Percentiles rank a stretch among this genome's conserved stretches.
These are phyloP conservation scores for Exophiala phaeomuriformis DNA, from an alignment of 2,329 filamentous ascomycete genomes.

Conservation along the genomic window DNA sequence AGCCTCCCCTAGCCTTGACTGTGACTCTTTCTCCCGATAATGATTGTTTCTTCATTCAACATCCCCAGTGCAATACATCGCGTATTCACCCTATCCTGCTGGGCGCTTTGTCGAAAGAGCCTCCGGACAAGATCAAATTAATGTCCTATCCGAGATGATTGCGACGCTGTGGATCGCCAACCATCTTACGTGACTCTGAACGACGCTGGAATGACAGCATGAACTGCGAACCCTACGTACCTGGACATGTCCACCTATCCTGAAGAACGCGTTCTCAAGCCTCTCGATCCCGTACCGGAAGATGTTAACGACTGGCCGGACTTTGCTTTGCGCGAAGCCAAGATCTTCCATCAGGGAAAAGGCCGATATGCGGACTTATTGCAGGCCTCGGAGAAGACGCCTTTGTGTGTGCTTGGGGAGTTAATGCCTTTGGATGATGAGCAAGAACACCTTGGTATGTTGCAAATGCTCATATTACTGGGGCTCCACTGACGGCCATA, in stretches of 20 bases:
- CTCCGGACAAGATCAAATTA: neutral
- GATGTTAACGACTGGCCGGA: constrained; percentile 54
- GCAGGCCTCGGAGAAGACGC: constrained; percentile 47
- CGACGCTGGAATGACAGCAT: constrained; percentile 15
- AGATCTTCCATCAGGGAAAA: constrained; percentile 45
- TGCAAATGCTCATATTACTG: constrained; percentile 4
- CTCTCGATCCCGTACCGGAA: constrained; percentile 38
- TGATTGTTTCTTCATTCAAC: neutral
- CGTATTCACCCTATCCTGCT: neutral
- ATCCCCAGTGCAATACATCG: neutral
- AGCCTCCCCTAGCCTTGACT: constrained; percentile 5
- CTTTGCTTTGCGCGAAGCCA: constrained; percentile 50
- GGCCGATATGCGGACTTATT: constrained; percentile 49
- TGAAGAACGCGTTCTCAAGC: constrained; percentile 39
- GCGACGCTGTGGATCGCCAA: neutral
- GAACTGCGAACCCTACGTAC: constrained; percentile 5
- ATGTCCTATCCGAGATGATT: constrained; percentile 4
- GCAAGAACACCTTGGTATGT: constrained; percentile 38
- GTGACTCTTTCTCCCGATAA: neutral
- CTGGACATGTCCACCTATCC: constrained; percentile 25
- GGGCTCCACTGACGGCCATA: constrained; percentile 33
- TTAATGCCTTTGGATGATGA: constrained; percentile 41
- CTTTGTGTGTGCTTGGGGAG: constrained; percentile 50
- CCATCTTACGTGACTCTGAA: constrained; percentile 1
- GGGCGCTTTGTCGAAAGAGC: neutral